Evolutionary conservation across 2,329 filamentous ascomycete genomes (phyloP), one percentile per base, ranked within the genome.

Genomic region (Aureobasidium mangrovei): DNA sequence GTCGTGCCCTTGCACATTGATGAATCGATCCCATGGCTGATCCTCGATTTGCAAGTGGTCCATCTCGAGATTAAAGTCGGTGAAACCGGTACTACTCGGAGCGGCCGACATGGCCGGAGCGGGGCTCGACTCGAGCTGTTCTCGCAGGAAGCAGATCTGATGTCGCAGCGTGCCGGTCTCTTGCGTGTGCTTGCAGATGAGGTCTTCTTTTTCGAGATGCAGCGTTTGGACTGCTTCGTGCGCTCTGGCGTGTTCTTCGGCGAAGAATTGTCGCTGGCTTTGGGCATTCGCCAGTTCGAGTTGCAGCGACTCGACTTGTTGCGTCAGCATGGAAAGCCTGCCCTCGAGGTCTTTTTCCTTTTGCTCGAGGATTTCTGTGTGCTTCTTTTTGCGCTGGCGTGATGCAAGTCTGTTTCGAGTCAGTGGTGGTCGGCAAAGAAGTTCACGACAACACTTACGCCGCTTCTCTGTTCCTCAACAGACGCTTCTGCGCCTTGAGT

Each of bases 401-500:
- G 93, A 97, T 74, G 97, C 91, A 64, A 98, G 86, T 61, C 89
- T 95, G 60, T 64, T 53, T 29, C 28, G 32, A 24, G 57, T 67
- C 54, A 65, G 62, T n/a, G 42, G 24, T 54, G 47, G 8, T 18
- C 18, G 18, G 18, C 18, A 18, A 18, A 18, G 18, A 18, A 18
- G 59, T 80, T 86, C 77, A 67, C 64, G 28, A 49, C 7, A 18
- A 27, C 61, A 74, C 75, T 66, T 83, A 95, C 89, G 93, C 93
- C 72, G 93, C 93, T 75, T 97, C 91, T 65, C 93, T 84, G 74
- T 98, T 98, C 66, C 93, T 82, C 59, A 98, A 77, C 58, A 98
- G 77, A 58, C 93, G 85, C 78, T 97, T 97, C 72, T 96, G 93
- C 70, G 95, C 90, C 81, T 98, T 98, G 65, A 98, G 79, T 74